Conservation (phyloP, 73 alveolate genomes). For the Tetrahymena borealis region DNA sequence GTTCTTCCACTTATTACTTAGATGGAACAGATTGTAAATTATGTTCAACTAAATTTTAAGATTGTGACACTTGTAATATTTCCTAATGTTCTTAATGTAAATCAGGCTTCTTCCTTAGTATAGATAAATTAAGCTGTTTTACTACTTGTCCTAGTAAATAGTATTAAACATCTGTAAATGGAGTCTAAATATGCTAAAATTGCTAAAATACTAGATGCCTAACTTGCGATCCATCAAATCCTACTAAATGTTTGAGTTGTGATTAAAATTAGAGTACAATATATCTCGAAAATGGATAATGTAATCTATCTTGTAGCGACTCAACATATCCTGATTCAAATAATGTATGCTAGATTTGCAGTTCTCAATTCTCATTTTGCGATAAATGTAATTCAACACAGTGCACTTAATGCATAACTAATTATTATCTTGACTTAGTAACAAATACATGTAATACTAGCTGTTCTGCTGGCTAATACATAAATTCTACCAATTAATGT, state of each 20-base stretch:
- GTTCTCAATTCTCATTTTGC: neutral
- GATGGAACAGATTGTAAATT: neutral
- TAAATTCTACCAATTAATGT: neutral
- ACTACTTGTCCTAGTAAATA: neutral
- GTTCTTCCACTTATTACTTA: neutral
- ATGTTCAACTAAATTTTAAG: neutral
- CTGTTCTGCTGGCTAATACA: neutral
- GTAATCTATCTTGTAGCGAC: neutral
- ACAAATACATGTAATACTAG: neutral
- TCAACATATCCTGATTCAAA: neutral
- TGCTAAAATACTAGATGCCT: neutral
- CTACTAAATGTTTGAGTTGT: neutral
- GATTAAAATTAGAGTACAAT: neutral
- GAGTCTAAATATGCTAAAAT: neutral
- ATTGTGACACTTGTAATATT: neutral
- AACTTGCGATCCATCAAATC: neutral
- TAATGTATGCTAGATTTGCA: neutral
- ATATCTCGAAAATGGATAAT: neutral
- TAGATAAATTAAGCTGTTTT: neutral
- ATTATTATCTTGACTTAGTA: neutral
- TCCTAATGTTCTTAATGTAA: neutral
- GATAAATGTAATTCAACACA: neutral
- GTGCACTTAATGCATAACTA: neutral
- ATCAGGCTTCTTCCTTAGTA: neutral
- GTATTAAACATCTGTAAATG: neutral